A percentile compares a stretch with the other conserved stretches of the same genome.
Evolutionary conservation across 768 basidiomycete genomes (phyloP).

Genomic region (Polyporus arcularius): DNA sequence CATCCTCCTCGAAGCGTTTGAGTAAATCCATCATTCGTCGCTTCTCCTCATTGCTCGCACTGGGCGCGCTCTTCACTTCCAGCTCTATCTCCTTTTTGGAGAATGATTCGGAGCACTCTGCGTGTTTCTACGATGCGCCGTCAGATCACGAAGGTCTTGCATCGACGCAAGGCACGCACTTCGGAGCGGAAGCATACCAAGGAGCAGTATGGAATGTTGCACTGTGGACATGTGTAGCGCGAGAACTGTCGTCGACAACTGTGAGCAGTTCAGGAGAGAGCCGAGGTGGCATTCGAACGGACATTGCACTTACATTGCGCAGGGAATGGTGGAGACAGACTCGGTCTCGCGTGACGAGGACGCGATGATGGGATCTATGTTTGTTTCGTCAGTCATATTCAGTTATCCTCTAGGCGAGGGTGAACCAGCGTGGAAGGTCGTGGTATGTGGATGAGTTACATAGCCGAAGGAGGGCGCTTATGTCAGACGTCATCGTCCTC

Average conservation of each 20-base stretch:
- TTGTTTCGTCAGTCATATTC: neutral
- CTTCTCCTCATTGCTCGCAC: slow-evolving; percentile 59
- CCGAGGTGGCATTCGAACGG: neutral
- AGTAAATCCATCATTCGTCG: slow-evolving; percentile 69
- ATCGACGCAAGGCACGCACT: slow-evolving; percentile 39
- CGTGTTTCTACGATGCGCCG: slow-evolving; percentile 49
- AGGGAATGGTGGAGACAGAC: slow-evolving; percentile 22
- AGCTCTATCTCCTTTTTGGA: slow-evolving; percentile 73
- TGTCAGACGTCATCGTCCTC: too few relatives aligned
- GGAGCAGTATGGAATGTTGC: slow-evolving; percentile 82
- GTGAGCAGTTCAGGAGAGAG: slow-evolving; percentile 8
- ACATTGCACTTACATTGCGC: slow-evolving; percentile 23
- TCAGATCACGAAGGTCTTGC: neutral
- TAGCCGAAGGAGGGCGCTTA: too few relatives aligned
- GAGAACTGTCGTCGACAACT: slow-evolving; percentile 79
- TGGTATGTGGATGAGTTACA: too few relatives aligned
- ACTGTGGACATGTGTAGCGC: slow-evolving; percentile 80
- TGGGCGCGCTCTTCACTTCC: slow-evolving; percentile 58
- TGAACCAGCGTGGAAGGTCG: too few relatives aligned
- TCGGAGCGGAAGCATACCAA: slow-evolving; percentile 75
- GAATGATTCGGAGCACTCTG: slow-evolving; percentile 79
- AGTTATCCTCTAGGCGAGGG: too few relatives aligned
- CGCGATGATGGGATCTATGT: slow-evolving; percentile 7
- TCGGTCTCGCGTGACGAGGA: slow-evolving; percentile 12
- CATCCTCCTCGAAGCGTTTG: slow-evolving; percentile 70